Conservation (phyloP, 2,329 filamentous ascomycete species). For the Colletotrichum neosansevieriae region DNA sequence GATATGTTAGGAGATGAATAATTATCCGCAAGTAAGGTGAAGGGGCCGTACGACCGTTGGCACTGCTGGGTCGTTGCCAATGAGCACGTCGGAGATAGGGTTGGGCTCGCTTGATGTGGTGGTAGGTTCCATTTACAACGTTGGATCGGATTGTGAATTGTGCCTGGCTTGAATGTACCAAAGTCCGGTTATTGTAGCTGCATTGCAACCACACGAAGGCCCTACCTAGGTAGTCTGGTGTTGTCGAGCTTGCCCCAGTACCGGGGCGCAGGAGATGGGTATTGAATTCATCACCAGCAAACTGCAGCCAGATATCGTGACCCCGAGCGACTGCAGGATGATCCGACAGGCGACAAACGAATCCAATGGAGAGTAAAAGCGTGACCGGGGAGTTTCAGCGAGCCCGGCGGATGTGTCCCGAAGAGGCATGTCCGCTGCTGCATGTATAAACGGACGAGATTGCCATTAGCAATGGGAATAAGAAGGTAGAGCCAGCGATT, state of each 20-base stretch:
- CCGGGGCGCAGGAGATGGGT: slow-evolving; percentile 10
- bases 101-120: slow-evolving; percentile 14
- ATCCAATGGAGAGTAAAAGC: slow-evolving; percentile 12
- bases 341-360: not conserved
- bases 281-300: not conserved
- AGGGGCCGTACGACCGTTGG: not conserved
- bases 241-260: not conserved
- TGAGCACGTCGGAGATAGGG: slow-evolving; percentile 5
- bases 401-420: slow-evolving; percentile 17
- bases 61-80: not conserved
- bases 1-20: slow-evolving; percentile 11
- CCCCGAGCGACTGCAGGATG: not conserved
- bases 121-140: not conserved
- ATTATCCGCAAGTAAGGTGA: slow-evolving; percentile 5
- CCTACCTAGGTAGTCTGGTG: no score
- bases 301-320: no score
- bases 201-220: slow-evolving; percentile 8
- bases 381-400: slow-evolving; percentile 25
- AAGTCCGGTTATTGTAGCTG: no score
- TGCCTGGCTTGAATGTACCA: not conserved
- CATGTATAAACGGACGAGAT: not conserved
- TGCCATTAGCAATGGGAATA: not conserved
- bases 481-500: not conserved
- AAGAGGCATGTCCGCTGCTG: slow-evolving; percentile 10
- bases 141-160: no score